Conservation (phyloP, 306 rosid species). For the Gillenia trifoliata region DNA sequence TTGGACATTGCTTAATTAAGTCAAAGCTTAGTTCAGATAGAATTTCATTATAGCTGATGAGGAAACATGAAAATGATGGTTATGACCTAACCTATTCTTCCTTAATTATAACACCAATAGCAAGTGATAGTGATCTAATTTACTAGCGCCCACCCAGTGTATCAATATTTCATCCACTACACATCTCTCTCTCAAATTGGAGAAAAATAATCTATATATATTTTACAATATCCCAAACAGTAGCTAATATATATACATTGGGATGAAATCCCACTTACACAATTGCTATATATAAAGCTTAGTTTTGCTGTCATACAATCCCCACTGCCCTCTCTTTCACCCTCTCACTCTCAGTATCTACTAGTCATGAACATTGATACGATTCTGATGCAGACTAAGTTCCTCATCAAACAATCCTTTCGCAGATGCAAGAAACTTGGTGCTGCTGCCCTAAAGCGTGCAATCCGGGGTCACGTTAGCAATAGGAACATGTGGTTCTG, state of each 20-base stretch:
- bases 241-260: neutral
- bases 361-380: neutral
- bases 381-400: conserved; percentile 20
- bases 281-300: conserved; percentile 6
- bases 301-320: neutral
- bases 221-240: neutral
- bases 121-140: neutral
- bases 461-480: conserved; percentile 9
- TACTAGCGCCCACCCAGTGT: neutral
- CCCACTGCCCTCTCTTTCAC: neutral
- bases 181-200: neutral
- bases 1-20: no score
- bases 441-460: conserved; percentile 10
- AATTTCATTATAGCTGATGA: neutral
- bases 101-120: neutral
- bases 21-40: neutral
- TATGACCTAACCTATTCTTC: neutral
- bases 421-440: conserved; percentile 26
- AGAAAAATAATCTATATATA: neutral
- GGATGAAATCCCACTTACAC: neutral
- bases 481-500: conserved; percentile 15
- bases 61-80: neutral
- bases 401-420: conserved; percentile 16
- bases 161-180: neutral
- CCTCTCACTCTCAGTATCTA: neutral